phyloP scores from a whole-genome alignment of 208 protist genomes.

The Leishmania arabica region DNA sequence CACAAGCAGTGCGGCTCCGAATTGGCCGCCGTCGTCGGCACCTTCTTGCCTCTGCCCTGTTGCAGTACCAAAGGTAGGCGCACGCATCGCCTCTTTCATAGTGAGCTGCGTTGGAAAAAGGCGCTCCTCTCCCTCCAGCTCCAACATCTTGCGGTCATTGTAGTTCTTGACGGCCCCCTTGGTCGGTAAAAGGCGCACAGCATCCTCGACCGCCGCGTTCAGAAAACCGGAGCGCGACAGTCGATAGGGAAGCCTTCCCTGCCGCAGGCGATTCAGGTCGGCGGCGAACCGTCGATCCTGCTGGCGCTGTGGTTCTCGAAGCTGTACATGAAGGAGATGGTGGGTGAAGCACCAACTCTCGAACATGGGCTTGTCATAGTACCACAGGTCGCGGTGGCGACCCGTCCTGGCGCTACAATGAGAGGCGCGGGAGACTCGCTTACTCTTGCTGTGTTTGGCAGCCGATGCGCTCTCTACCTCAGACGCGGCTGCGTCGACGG shows the following conservation, averaged over 20 bases:
- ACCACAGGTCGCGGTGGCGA: constrained; percentile 26
- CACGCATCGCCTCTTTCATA: constrained; percentile 1
- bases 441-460: not conserved
- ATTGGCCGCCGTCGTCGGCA: not conserved
- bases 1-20: constrained; percentile 16
- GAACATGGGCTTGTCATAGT: constrained; percentile 59
- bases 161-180: constrained; percentile 60
- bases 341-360: constrained; percentile 65
- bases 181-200: constrained; percentile 76
- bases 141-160: constrained; percentile 76
- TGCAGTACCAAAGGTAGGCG: not conserved
- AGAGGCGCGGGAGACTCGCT: not conserved
- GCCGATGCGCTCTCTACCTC: not conserved
- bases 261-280: constrained; percentile 67
- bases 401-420: not conserved
- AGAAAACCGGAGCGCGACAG: constrained; percentile 61
- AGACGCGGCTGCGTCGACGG: not conserved
- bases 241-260: constrained; percentile 60
- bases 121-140: constrained; percentile 45
- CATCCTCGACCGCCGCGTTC: constrained; percentile 51
- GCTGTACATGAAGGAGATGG: constrained; percentile 66
- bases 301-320: constrained; percentile 54
- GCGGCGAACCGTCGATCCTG: constrained; percentile 56
- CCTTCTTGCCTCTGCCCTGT: not conserved
- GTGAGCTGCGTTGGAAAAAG: constrained; percentile 57